Conservation (phyloP, 2,329 filamentous ascomycete genomes). For the Gnomoniopsis smithogilvyi region DNA sequence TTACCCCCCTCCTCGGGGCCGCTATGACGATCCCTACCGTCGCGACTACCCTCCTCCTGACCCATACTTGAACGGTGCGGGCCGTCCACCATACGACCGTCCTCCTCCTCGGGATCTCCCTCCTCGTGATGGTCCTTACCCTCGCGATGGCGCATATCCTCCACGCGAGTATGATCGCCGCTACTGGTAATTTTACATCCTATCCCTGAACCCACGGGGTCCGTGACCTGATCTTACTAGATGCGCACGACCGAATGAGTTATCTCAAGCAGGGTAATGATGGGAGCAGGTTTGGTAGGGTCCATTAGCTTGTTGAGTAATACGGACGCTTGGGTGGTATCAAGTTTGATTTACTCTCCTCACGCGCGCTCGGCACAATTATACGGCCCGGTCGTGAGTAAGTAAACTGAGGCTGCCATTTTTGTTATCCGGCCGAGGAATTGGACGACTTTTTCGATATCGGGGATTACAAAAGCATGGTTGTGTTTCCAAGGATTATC, state of each 20-base stretch:
- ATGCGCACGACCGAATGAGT: conserved; percentile 9
- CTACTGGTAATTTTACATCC: conserved; percentile 41
- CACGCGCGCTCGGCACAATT: not conserved
- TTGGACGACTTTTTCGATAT: not conserved
- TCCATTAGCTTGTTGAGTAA: not conserved
- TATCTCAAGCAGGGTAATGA: conserved; percentile 11
- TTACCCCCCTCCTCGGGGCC: conserved; percentile 63
- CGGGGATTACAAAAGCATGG: conserved; percentile 8
- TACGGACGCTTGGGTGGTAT: not conserved
- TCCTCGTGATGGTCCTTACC: conserved; percentile 49
- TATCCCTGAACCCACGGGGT: conserved; percentile 19
- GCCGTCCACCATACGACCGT: conserved; percentile 54
- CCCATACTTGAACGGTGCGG: conserved; percentile 50
- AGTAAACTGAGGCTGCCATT: not conserved
- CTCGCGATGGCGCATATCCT: conserved; percentile 44
- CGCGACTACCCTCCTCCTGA: conserved; percentile 63
- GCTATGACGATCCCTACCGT: conserved; percentile 77
- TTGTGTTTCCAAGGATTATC: conserved; percentile 4
- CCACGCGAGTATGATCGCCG: conserved; percentile 43
- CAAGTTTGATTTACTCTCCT: not conserved
- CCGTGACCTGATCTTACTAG: conserved; percentile 20
- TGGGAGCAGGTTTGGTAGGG: conserved; percentile 1
- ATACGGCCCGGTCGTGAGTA: not conserved
- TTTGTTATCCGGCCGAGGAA: not conserved
- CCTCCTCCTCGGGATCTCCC: conserved; percentile 47